phyloP scores from a whole-genome alignment of 2,329 filamentous ascomycete genomes.

The Trichophyton benhamiae region DNA sequence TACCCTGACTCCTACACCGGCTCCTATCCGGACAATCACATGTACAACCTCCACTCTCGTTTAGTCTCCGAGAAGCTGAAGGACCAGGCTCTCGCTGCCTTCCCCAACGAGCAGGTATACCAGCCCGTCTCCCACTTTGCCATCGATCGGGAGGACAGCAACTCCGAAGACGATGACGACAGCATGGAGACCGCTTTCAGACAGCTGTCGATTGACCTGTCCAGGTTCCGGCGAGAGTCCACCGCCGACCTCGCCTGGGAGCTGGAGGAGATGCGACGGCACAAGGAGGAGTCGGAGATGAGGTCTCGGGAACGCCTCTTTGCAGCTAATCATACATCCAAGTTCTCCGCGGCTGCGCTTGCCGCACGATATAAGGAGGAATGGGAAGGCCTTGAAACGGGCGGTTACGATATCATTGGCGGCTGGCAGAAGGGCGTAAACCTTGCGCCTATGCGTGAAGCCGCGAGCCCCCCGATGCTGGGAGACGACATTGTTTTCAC shows the following conservation, averaged over 20 bases:
- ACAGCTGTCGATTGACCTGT: constrained; percentile 19
- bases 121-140: constrained; percentile 38
- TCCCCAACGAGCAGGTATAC: constrained; percentile 37
- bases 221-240: constrained; percentile 32
- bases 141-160: constrained; percentile 27
- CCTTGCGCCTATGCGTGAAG: constrained; percentile 45
- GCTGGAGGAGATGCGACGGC: constrained; percentile 66
- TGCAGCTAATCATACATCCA: constrained; percentile 13
- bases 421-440: constrained; percentile 18
- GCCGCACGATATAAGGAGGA: constrained; percentile 15
- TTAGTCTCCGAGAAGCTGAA: constrained; percentile 71
- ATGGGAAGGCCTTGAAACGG: constrained; percentile 5
- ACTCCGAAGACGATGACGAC: constrained; percentile 21
- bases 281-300: constrained; percentile 53
- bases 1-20: constrained; percentile 56
- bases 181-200: constrained; percentile 18
- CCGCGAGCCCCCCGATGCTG: constrained; percentile 69
- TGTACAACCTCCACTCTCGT: constrained; percentile 55
- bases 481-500: constrained; percentile 71
- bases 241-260: constrained; percentile 51
- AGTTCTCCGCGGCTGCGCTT: constrained; percentile 23
- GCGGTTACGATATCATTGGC: constrained; percentile 8
- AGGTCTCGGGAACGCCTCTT: constrained; percentile 20
- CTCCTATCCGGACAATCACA: constrained; percentile 44
- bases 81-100: constrained; percentile 44